phyloP scores from a whole-genome alignment of 371 early-diverging fungal genomes.

The Mortierella sp. region DNA sequence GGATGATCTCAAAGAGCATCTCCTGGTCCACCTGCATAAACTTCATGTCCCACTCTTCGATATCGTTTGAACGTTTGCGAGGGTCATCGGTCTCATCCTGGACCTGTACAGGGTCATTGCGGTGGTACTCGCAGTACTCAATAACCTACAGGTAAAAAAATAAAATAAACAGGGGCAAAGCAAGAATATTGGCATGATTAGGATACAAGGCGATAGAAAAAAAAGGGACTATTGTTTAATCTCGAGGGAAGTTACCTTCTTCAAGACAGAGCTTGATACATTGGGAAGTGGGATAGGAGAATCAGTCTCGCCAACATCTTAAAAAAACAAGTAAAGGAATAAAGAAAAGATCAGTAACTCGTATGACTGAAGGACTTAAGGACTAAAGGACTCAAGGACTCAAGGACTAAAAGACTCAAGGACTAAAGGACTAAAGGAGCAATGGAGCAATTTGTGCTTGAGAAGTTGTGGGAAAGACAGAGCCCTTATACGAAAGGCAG shows the following conservation, averaged over 20 bases:
- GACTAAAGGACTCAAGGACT: too few relatives aligned
- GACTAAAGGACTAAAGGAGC: too few relatives aligned
- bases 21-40: conserved; percentile 86
- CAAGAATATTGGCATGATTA: neutral
- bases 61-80: conserved; percentile 75
- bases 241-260: conserved; percentile 64
- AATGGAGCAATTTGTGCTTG: too few relatives aligned
- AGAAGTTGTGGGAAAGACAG: too few relatives aligned
- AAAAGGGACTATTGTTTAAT: neutral
- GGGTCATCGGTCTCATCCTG: conserved; percentile 72
- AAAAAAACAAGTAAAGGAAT: neutral
- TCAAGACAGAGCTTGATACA: conserved; percentile 76
- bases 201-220: neutral
- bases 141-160: conserved; percentile 65
- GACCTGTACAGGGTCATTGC: conserved; percentile 71
- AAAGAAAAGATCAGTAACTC: neutral
- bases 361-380: neutral
- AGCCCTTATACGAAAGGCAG: too few relatives aligned
- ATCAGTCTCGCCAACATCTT: conserved; percentile 83
- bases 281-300: conserved; percentile 85
- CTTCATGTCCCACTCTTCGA: conserved; percentile 87
- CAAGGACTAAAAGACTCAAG: too few relatives aligned
- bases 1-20: conserved; percentile 80
- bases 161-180: conserved; percentile 1
- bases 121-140: conserved; percentile 86